Evolutionary conservation across 1,284 basidiomycete genomes (phyloP).

Genomic region (Leccinum pseudoinsigne): DNA sequence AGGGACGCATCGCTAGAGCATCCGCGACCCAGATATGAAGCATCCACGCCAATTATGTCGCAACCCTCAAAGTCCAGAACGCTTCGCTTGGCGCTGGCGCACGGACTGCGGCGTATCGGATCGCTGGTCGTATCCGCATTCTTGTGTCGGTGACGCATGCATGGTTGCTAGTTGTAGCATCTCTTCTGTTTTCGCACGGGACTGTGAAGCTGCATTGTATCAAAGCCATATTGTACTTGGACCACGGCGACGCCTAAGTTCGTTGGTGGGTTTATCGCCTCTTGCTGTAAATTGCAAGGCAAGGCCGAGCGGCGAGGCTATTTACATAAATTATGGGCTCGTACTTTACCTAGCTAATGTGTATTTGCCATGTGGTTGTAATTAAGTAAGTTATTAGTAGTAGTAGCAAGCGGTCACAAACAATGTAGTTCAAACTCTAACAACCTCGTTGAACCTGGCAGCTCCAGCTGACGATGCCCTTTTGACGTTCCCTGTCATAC

Average conservation of each 20-base stretch:
- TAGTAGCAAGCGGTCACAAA: constrained; percentile 35
- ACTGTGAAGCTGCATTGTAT: constrained; percentile 29
- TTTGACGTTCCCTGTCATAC: constrained; percentile 24
- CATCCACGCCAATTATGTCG: constrained; percentile 23
- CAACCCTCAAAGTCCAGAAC: constrained; percentile 25
- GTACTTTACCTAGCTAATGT: constrained; percentile 10
- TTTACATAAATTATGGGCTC: constrained; percentile 33
- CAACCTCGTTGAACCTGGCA: constrained; percentile 21
- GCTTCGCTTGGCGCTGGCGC: constrained; percentile 28
- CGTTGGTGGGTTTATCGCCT: constrained; percentile 6
- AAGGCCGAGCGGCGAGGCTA: constrained; percentile 24
- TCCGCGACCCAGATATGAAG: constrained; percentile 24
- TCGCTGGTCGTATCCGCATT: constrained; percentile 33
- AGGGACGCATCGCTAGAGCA: constrained; percentile 27
- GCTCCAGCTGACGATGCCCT: constrained; percentile 25
- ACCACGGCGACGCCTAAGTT: constrained; percentile 9
- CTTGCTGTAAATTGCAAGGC: constrained; percentile 16
- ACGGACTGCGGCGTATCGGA: constrained; percentile 28
- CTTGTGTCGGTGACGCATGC: constrained; percentile 31
- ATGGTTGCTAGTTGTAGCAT: constrained; percentile 2
- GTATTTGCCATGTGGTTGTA: constrained; percentile 25
- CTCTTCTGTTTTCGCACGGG: constrained; percentile 21
- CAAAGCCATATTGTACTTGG: constrained; percentile 25
- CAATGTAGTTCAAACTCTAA: constrained; percentile 19
- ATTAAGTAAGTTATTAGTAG: constrained; percentile 10